Base-by-base conservation (phyloP, 306 rosid species). In the Delonix regia region DNA sequence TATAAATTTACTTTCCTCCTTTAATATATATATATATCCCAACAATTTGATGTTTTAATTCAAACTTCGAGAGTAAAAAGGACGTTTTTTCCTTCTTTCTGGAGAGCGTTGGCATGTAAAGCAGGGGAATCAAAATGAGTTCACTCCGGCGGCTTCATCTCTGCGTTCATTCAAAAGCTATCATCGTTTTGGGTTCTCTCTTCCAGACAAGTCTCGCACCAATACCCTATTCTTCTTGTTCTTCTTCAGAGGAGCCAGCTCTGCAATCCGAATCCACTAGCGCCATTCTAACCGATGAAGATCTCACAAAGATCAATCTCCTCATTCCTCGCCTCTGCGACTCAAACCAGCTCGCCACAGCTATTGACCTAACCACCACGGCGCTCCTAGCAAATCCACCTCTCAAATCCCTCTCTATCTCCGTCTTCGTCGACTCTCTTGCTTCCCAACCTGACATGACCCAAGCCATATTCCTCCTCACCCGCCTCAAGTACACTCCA, bases 261-360 rank as follows among this genome's bases (percentile, higher is more conserved):
- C 51, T 71, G 11, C 18, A 75, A 33, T 21, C 70, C 27, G n/a
- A 72, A 16, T 18, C 45, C 67, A 13, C 36, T 24, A 47, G 7
- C 3, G 21, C 25, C 19, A 62, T 68, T 57, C 83, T 90, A 51
- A 82, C 90, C 59, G 69, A 75, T 0, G 79, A 78, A 16, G 85
- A 91, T 3, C 75, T 86, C 13, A 82, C 82, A 2, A 69, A 75
- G 33, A 74, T 85, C 72, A 89, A 87, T 82, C 85, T 84, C 78
- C 89, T 87, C 41, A 78, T 91, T 65, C 96, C 96, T 13, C 90
- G 90, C 71, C 96, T 89, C 71, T 87, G 87, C 80, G 81, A 81
- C 82, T 76, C 84, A 9, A 44, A 74, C 87, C 83, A 87, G 73
- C 86, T 85, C 30, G 59, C 85, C 55, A 84, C 87, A 0, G 93